A percentile compares a stretch with the other conserved stretches of the same genome.
These are phyloP conservation scores for Leptosphaerulina australis DNA, from an alignment of 2,329 filamentous ascomycete genomes.

Conservation along the genomic window DNA sequence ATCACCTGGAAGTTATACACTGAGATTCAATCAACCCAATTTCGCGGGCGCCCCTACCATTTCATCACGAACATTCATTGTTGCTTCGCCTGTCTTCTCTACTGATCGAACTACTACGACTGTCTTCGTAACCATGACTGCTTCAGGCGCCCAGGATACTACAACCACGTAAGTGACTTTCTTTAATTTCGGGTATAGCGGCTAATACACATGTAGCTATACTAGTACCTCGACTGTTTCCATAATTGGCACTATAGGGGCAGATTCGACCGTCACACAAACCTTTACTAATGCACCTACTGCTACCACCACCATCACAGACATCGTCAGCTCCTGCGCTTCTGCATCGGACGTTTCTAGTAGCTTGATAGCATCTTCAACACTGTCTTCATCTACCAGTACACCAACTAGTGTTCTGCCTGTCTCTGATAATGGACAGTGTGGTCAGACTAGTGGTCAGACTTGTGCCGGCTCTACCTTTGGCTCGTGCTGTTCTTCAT, in stretches of 20 bases:
- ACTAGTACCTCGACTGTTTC: slow-evolving; percentile 15
- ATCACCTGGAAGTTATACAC: slow-evolving; percentile 24
- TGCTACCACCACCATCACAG: slow-evolving; percentile 5
- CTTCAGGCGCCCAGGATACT: slow-evolving; percentile 4
- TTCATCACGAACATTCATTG: slow-evolving; percentile 19
- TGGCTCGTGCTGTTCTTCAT: slow-evolving; percentile 25
- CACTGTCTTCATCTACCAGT: slow-evolving; percentile 1
- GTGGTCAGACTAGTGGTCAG: slow-evolving; percentile 12
- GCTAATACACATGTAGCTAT: slow-evolving; percentile 4
- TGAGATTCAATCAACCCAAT: slow-evolving; percentile 24
- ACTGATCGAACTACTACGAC: slow-evolving; percentile 17
- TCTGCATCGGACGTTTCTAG: background rate
- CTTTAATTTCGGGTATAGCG: too few species aligned
- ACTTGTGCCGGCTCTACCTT: slow-evolving; percentile 13
- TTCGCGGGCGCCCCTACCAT: slow-evolving; percentile 18
- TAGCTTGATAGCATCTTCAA: background rate
- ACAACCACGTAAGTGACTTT: slow-evolving; percentile 15
- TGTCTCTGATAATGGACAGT: slow-evolving; percentile 16
- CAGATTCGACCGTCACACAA: slow-evolving; percentile 8
- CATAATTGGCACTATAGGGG: background rate
- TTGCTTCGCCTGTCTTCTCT: slow-evolving; percentile 19
- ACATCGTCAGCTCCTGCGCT: slow-evolving; percentile 1
- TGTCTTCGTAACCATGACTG: slow-evolving; percentile 9
- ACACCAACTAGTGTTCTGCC: slow-evolving; percentile 3
- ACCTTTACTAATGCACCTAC: slow-evolving; percentile 6